Evolutionary conservation across 148 eudicot species (phyloP), one percentile per base, ranked within the genome.

Genomic region (Linanthus parryae): DNA sequence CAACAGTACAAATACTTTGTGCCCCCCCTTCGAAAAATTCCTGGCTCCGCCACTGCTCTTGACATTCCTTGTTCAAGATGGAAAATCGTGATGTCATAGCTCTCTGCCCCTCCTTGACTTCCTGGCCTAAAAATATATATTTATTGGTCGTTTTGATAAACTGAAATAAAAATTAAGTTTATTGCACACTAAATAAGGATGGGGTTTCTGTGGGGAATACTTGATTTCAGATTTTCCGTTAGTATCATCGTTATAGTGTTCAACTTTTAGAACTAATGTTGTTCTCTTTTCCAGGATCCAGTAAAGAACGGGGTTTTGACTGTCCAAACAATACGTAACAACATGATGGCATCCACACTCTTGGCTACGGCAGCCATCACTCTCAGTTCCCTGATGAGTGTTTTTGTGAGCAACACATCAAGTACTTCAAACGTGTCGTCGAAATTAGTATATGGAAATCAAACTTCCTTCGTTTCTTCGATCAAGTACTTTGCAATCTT

Each of bases 301-400:
- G 53, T 84, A 0, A 88, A 88, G 70, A 79, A 88, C 48, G 94
- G 94, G 2, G 77, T 77, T 9, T 53, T 88, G 61, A 73, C 65
- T 30, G 66, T 79, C 50, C 84, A 79, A 62, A 79, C 84, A 3
- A 45, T 84, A 34, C 77, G 94, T 41, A 84, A 80, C 74, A 80
- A 84, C 58, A 63, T 84, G 34, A 84, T 84, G 96, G 96, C 96
- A 12, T 80, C 96, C 0, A 80, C 92, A 4, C 96, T 87, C 44
- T 34, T 87, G 36, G 96, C 92, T 26, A 80, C 96, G 16, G 56
- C 88, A 35, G 92, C 96, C 7, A 80, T 87, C 17, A 83, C 92
- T 29, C 83, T 87, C 11, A 78, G 96, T 64, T 87, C 96, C 16
- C 56, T 87, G 33, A 83, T 83, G 21, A 65, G 79, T 2, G 88